Base-by-base conservation (phyloP, 2,329 filamentous ascomycete species). In the Nothophoma quercina region DNA sequence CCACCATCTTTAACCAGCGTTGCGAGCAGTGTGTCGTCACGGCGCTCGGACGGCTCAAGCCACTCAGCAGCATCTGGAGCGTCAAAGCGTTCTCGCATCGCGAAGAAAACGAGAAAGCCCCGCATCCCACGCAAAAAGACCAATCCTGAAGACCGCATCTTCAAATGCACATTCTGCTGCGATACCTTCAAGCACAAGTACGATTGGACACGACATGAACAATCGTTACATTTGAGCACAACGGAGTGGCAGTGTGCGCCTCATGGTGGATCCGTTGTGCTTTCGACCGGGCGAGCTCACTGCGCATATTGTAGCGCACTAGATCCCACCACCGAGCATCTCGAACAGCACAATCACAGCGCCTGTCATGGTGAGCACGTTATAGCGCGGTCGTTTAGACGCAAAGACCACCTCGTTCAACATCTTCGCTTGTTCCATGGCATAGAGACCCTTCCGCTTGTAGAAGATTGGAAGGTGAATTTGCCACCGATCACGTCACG, bases 51-150 rank as follows among this genome's bases (percentile, higher is more conserved):
- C 76, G 80, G 56, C 78, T 80, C 40, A 74, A 76, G 50, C 39
- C 63, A 49, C 45, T 74, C 47, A 85, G 84, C 83, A 52, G 91
- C 83, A 84, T 84, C 45, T 84, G 83, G 83, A 81, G 80, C 63
- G 78, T 79, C 41, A 76, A 77, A 21, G 77, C 78, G 12, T 73
- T 75, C 8, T 77, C 50, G 50, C 16, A 29, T 53, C 8, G 6
- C 38, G 6, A 53, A 53, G 38, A 53, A 53, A 21, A 38, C 39
- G 2, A 53, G 44, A 18, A 53, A 53, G 19, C 50, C 50, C 6
- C 48, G 25, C 8, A 7, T 28, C 5, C 22, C 46, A 7, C 28
- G 38, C 8, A 47, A 43, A 25, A 38, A 53, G 8, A 44, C 43
- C 1, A 48, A 43, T 19, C 50, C 50, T 8, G 50, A 53, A 35